Evolutionary conservation across 257 asterid species (phyloP).

Genomic region (Nicotiana tomentosiformis): DNA sequence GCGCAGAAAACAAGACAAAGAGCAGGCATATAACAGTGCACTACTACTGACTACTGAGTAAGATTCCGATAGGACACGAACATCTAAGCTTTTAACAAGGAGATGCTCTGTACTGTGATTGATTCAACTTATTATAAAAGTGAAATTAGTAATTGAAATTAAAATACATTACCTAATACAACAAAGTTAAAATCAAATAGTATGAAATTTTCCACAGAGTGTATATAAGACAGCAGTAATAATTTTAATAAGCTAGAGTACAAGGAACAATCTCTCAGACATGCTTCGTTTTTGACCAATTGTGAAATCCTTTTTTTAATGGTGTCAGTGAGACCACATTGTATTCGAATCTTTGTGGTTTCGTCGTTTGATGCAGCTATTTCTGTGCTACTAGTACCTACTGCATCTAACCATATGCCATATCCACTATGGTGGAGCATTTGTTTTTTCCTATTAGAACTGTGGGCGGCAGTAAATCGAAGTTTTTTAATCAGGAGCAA

Average conservation of each 20-base stretch:
- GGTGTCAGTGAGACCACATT: conserved; percentile 4
- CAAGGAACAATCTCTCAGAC: conserved; percentile 6
- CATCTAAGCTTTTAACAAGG: neutral
- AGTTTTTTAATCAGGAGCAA: neutral
- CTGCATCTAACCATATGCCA: neutral
- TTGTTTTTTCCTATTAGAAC: conserved; percentile 2
- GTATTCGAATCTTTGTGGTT: neutral
- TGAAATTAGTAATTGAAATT: no score
- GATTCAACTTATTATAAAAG: neutral
- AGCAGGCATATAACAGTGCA: neutral
- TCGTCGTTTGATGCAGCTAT: conserved; percentile 4
- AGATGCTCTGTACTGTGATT: neutral
- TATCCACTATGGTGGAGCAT: neutral
- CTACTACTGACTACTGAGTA: neutral
- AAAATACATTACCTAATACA: no score
- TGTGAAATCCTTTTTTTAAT: neutral
- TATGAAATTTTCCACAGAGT: no score
- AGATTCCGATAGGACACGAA: conserved; percentile 14
- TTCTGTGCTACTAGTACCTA: neutral
- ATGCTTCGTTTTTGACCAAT: conserved; percentile 17
- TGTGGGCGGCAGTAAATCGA: neutral
- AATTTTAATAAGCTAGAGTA: neutral
- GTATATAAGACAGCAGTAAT: no score
- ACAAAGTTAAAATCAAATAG: no score
- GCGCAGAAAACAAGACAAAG: conserved; percentile 15